Conservation (phyloP, 1,284 basidiomycete genomes). For the Ganoderma meredithae region DNA sequence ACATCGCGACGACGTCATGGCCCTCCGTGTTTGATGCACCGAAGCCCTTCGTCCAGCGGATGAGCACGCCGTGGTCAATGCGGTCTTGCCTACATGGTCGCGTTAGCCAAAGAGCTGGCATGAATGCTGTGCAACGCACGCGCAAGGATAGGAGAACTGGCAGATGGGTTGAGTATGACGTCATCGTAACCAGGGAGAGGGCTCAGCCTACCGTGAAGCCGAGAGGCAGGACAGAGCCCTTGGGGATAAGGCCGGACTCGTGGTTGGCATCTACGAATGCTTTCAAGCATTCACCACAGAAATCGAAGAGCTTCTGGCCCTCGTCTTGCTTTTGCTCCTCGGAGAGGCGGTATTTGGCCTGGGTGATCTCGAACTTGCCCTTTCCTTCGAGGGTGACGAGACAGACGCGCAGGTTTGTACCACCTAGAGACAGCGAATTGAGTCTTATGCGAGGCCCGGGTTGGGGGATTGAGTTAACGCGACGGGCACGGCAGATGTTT, state of each 20-base stretch:
- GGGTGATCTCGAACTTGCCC: constrained; percentile 97
- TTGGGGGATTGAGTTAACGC: background rate
- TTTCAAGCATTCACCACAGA: constrained; percentile 94
- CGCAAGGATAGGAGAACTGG: constrained; percentile 94
- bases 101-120: constrained; percentile 7
- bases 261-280: constrained; percentile 88
- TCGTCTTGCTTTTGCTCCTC: constrained; percentile 99
- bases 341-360: constrained; percentile 95
- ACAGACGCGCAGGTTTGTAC: constrained; percentile 97
- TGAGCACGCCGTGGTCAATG: constrained; percentile 95
- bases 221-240: constrained; percentile 81
- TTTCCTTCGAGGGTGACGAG: constrained; percentile 91
- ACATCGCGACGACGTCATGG: constrained; percentile 92
- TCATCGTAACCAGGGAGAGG: background rate
- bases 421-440: constrained; percentile 54
- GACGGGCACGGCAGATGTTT: too few species aligned
- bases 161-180: constrained; percentile 1
- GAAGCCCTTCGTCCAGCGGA: constrained; percentile 99
- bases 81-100: constrained; percentile 72
- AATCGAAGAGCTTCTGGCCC: constrained; percentile 94
- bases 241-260: constrained; percentile 66
- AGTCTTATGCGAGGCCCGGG: too few species aligned
- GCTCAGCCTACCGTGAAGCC: constrained; percentile 87
- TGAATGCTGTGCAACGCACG: constrained; percentile 54
- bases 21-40: constrained; percentile 94